These are phyloP conservation scores for Silene uniflora DNA, from an alignment of 148 eudicot genomes.

Conservation along the genomic window DNA sequence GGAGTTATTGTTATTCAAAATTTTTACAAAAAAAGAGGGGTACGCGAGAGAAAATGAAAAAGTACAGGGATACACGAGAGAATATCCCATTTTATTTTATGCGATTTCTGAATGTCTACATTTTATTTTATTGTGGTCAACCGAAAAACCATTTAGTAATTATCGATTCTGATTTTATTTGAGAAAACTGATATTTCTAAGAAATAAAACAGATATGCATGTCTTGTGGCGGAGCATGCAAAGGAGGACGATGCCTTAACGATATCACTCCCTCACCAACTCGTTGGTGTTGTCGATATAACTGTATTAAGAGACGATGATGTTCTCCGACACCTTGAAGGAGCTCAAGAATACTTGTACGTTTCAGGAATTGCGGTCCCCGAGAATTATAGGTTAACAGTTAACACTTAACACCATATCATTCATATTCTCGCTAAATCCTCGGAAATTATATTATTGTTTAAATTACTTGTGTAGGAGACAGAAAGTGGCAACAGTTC, in stretches of 20 bases:
- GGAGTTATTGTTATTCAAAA: too few relatives aligned
- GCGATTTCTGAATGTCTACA: too few relatives aligned
- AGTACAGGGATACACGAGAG: too few relatives aligned
- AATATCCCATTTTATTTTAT: too few relatives aligned
- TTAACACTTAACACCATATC: too few relatives aligned
- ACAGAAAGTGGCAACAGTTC: constrained; percentile 76
- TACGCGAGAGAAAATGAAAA: too few relatives aligned
- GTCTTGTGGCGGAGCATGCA: constrained; percentile 69
- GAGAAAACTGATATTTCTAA: neutral
- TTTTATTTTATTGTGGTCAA: too few relatives aligned
- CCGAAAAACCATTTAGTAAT: too few relatives aligned
- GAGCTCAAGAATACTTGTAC: constrained; percentile 69
- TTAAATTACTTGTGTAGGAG: constrained; percentile 40
- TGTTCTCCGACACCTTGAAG: constrained; percentile 61
- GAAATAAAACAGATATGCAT: constrained; percentile 65
- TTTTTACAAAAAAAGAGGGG: too few relatives aligned
- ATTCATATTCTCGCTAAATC: neutral
- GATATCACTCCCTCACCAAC: constrained; percentile 22
- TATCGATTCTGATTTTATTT: neutral
- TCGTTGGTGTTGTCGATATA: constrained; percentile 87
- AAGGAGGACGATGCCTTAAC: constrained; percentile 15
- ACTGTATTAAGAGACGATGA: constrained; percentile 64
- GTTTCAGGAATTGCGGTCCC: constrained; percentile 90
- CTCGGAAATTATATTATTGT: too few relatives aligned
- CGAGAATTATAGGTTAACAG: constrained; percentile 50